Conservation (phyloP, 257 asterid species). For the Mitragyna speciosa region DNA sequence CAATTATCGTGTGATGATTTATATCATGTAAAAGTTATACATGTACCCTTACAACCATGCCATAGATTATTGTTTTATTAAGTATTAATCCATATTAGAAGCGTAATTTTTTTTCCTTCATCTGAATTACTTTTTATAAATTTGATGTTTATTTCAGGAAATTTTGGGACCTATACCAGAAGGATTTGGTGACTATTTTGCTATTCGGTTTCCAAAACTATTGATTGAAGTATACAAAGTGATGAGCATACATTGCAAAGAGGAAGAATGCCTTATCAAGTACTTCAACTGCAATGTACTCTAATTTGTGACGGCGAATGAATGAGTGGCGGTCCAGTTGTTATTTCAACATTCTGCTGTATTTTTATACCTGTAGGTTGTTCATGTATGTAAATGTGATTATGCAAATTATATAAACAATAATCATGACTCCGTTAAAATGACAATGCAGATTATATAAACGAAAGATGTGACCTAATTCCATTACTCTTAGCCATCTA, state of each 20-base stretch:
- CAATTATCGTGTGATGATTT: neutral
- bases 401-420: neutral
- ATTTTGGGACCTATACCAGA: conserved; percentile 76
- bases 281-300: conserved; percentile 48
- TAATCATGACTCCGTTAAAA: neutral
- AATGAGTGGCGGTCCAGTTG: neutral
- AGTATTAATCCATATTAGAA: neutral
- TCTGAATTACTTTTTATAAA: neutral
- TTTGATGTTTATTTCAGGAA: conserved; percentile 48
- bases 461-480: neutral
- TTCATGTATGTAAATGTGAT: conserved; percentile 8
- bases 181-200: conserved; percentile 80
- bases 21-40: neutral
- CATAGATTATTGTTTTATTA: neutral
- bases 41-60: neutral
- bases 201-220: conserved; percentile 70
- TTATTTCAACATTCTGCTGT: neutral
- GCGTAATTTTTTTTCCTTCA: too few species aligned
- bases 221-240: conserved; percentile 80
- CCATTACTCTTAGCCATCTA: neutral
- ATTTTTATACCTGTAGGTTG: neutral
- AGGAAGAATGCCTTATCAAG: conserved; percentile 63
- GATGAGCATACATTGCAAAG: conserved; percentile 47
- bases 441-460: neutral
- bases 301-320: conserved; percentile 11